phyloP scores from a whole-genome alignment of 73 alveolate species.

The Halteria grandinella region DNA sequence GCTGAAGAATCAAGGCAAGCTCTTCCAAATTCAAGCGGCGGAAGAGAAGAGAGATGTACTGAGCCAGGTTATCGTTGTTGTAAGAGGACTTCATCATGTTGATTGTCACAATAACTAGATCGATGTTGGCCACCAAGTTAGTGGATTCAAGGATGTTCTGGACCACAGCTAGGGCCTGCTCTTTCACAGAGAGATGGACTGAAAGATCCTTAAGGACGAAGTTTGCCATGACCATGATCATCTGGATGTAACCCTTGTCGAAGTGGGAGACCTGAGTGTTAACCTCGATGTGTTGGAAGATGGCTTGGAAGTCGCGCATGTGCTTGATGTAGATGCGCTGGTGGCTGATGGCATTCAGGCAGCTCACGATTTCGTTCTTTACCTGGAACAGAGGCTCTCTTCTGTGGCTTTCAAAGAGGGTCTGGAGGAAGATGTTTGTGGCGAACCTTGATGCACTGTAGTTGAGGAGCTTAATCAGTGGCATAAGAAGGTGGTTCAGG shows the following conservation, averaged over 20 bases:
- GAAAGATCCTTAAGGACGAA: slow-evolving; percentile 36
- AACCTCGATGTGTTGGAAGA: slow-evolving; percentile 29
- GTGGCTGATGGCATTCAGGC: slow-evolving; percentile 17
- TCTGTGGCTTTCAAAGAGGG: slow-evolving; percentile 1
- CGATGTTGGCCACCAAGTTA: slow-evolving; percentile 46
- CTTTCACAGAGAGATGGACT: slow-evolving; percentile 44
- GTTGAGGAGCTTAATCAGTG: slow-evolving; percentile 43
- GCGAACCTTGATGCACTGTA: slow-evolving; percentile 40
- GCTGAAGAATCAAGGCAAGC: slow-evolving; percentile 50
- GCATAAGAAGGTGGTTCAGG: neutral
- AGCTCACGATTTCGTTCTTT: slow-evolving; percentile 12
- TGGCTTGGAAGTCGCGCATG: slow-evolving; percentile 38
- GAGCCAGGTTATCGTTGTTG: neutral
- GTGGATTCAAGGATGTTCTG: slow-evolving; percentile 12
- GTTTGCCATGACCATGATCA: slow-evolving; percentile 46
- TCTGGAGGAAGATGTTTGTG: neutral
- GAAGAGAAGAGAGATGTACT: slow-evolving; percentile 20
- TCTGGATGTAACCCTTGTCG: slow-evolving; percentile 38
- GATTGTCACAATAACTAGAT: slow-evolving; percentile 58
- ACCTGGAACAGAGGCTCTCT: slow-evolving; percentile 36
- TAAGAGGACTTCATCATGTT: slow-evolving; percentile 62
- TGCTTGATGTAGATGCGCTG: slow-evolving; percentile 6
- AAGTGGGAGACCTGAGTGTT: neutral
- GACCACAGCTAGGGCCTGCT: slow-evolving; percentile 48
- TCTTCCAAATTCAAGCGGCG: slow-evolving; percentile 19